Conservation (phyloP, 805 yeast genomes). For the Cyberlindnera euphorbiiphila region DNA sequence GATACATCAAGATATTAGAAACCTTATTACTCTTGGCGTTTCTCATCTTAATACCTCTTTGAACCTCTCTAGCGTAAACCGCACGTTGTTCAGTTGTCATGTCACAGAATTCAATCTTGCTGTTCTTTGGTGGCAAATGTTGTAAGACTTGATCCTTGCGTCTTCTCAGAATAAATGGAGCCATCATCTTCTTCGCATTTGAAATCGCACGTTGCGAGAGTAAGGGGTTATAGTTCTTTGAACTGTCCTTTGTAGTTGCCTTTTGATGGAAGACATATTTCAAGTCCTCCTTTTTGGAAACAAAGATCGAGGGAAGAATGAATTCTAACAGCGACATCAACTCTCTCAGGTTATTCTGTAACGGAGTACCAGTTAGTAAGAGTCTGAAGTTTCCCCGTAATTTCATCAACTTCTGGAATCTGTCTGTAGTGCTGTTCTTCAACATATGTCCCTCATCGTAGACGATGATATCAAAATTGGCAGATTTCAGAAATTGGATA, state of each 20-base stretch:
- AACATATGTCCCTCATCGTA: constrained; percentile 98
- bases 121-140: constrained; percentile 78
- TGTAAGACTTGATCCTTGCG: constrained; percentile 87
- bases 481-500: constrained; percentile 67
- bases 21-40: constrained; percentile 33
- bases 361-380: constrained; percentile 92
- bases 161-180: constrained; percentile 92
- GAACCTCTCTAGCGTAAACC: constrained; percentile 61
- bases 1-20: constrained; percentile 76
- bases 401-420: constrained; percentile 84
- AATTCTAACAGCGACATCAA: constrained; percentile 86
- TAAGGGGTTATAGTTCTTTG: constrained; percentile 65
- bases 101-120: constrained; percentile 60
- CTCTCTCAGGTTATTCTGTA: constrained; percentile 90
- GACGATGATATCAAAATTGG: constrained; percentile 80
- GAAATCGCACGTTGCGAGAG: constrained; percentile 87
- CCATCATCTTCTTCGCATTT: constrained; percentile 97
- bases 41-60: constrained; percentile 33
- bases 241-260: constrained; percentile 58
- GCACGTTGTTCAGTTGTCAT: constrained; percentile 49
- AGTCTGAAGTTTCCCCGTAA: constrained; percentile 80
- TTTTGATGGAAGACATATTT: constrained; percentile 82
- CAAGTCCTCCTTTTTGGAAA: constrained; percentile 76
- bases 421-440: constrained; percentile 82
- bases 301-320: constrained; percentile 80